Conservation (phyloP, 345 rosid genomes). For the Gossypium stocksii region DNA sequence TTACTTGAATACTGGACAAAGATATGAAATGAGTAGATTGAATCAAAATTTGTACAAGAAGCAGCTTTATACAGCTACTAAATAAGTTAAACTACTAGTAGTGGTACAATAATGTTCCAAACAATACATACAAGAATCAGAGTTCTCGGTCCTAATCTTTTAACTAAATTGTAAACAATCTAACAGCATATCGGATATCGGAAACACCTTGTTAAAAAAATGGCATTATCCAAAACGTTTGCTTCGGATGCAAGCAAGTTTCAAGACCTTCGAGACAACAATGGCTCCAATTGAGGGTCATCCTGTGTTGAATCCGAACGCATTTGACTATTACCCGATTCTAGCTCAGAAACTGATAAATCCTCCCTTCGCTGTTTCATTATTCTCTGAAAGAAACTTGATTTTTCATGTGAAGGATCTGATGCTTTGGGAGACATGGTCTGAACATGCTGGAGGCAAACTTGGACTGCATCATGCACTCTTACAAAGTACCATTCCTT, state of each 20-base stretch:
- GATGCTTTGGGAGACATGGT: slow-evolving; percentile 25
- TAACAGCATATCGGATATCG: background rate
- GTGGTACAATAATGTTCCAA: background rate
- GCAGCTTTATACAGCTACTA: background rate
- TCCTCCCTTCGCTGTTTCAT: slow-evolving; percentile 39
- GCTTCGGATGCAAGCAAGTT: background rate
- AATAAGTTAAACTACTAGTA: background rate
- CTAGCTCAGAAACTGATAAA: slow-evolving; percentile 37
- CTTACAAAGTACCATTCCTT: slow-evolving; percentile 95
- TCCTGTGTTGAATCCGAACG: slow-evolving; percentile 13
- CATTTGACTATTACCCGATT: slow-evolving; percentile 39
- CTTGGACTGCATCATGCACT: slow-evolving; percentile 93
- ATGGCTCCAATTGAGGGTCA: slow-evolving; percentile 57
- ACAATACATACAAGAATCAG: background rate
- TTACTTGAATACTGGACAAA: background rate
- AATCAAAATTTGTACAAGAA: background rate
- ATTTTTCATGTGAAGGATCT: slow-evolving; percentile 29
- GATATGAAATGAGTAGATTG: background rate
- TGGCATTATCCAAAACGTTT: background rate
- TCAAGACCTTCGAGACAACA: slow-evolving; percentile 40
- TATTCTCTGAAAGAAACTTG: slow-evolving; percentile 44
- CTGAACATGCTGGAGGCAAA: slow-evolving; percentile 82
- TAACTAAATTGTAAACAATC: background rate
- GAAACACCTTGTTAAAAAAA: slow-evolving; percentile 14
- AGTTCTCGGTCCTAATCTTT: background rate